Base-by-base conservation (phyloP, 2,329 filamentous ascomycete species). In the Gaeumannomyces tritici region DNA sequence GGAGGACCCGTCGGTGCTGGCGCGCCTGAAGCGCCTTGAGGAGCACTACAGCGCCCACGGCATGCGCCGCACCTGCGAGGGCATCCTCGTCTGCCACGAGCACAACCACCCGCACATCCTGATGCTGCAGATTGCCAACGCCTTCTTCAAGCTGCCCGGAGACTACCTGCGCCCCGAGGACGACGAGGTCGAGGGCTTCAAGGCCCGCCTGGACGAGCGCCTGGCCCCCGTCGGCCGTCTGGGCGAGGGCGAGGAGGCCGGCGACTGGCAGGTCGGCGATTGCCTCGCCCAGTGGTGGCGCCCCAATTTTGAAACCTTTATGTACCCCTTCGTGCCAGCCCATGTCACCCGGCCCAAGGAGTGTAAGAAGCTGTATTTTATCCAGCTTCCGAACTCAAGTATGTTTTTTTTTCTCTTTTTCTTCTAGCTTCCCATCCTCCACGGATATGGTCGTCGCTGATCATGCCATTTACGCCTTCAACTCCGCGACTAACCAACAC, bases 101-200 rank as follows among this genome's bases (percentile, higher is more conserved):
- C 93, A 98, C 81, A 98, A 97, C 78, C 95, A 98, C 76, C 95
- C 95, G 18, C 95, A 99, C 76, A 96, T 99, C 66, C 80, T 99
- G 68, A 98, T 99, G 95, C 83, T 99, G 66, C 95, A 99, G 81
- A 99, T 99, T 71, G 95, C 95, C 61, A 99, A 99, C 75, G 93
- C 95, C 28, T 99, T 99, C 80, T 99, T 99, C 81, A 99, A 99
- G 79, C 84, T 99, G 74, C 95, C 95, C 0, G 95, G 95, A 64
- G 95, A 98, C 77, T 99, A 98, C 74, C 85, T 99, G 57, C 85
- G 88, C 62, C 89, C 90, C 56, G 89, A 91, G 68, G 93, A 96
- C 69, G 91, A 96, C 66, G 95, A 99, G 79, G 83, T 96, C 62
- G 86, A 89, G 63, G 95, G 93, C n/a, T 98, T 99, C 84, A 97